These are phyloP conservation scores for Fusarium falciforme DNA, from an alignment of 2,329 filamentous ascomycete genomes.

Conservation along the genomic window DNA sequence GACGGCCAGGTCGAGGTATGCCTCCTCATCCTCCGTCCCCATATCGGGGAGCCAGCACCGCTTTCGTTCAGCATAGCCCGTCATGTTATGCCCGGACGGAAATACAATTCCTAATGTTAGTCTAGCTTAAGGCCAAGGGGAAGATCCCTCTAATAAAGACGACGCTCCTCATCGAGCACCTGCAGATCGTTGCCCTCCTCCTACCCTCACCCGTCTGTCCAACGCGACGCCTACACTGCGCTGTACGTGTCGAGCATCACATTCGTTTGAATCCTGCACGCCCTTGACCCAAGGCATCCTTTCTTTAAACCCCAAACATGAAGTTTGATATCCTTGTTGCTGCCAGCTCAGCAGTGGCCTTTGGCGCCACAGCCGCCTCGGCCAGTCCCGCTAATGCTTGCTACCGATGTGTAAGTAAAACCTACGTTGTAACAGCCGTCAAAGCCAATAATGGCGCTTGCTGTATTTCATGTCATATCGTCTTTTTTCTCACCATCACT, in stretches of 20 bases:
- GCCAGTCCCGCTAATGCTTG: not conserved
- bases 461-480: not conserved
- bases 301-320: slow-evolving; percentile 13
- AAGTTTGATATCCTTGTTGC: slow-evolving; percentile 25
- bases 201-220: not conserved
- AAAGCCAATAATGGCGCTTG: not conserved
- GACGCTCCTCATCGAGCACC: slow-evolving; percentile 5
- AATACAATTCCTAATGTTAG: slow-evolving; percentile 1
- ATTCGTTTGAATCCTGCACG: slow-evolving; percentile 1
- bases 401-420: slow-evolving; percentile 30
- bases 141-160: slow-evolving; percentile 17
- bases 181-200: slow-evolving; percentile 29
- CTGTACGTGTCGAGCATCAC: not conserved
- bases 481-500: not conserved
- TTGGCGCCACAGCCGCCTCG: slow-evolving; percentile 9
- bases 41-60: not conserved
- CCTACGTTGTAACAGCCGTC: not conserved
- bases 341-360: slow-evolving; percentile 5
- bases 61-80: not conserved
- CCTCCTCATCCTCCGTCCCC: slow-evolving; percentile 3
- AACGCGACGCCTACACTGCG: not conserved
- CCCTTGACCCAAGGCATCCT: not conserved
- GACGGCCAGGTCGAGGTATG: not conserved
- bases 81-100: not conserved
- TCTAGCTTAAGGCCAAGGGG: not conserved